Evolutionary conservation across 2,329 filamentous ascomycete species (phyloP).

Genomic region (Pseudonectria foliicola): DNA sequence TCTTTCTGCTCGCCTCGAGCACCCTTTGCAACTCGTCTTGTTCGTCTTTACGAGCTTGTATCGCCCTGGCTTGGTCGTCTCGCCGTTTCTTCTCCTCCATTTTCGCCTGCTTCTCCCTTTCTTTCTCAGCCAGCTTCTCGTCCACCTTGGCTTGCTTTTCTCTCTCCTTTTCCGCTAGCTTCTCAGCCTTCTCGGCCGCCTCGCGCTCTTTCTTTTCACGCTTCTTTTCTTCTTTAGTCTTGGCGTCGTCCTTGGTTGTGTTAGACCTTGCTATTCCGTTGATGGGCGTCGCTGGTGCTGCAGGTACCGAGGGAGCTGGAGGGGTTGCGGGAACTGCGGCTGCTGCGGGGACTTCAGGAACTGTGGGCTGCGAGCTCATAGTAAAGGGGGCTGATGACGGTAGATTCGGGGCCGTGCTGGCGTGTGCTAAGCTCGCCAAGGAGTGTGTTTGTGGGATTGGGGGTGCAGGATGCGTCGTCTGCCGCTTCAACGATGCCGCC

Average conservation of each 20-base stretch:
- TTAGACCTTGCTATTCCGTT: constrained; percentile 17
- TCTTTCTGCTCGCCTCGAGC: constrained; percentile 59
- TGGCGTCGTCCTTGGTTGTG: constrained; percentile 22
- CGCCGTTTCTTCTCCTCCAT: constrained; percentile 31
- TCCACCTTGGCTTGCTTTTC: constrained; percentile 39
- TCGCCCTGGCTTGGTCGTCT: constrained; percentile 50
- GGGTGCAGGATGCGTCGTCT: constrained; percentile 41
- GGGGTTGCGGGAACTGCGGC: not conserved
- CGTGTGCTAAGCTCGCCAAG: constrained; percentile 57
- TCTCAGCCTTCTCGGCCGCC: constrained; percentile 49
- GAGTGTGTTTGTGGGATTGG: constrained; percentile 41
- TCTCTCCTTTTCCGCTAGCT: constrained; percentile 36
- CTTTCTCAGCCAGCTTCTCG: constrained; percentile 23
- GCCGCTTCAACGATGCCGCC: constrained; percentile 37
- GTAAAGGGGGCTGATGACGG: constrained; percentile 11
- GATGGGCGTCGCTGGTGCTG: constrained; percentile 1
- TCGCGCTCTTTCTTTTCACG: constrained; percentile 64
- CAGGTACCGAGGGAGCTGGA: not conserved
- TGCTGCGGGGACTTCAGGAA: constrained; percentile 8
- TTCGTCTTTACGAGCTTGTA: constrained; percentile 45
- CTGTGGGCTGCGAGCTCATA: constrained; percentile 7
- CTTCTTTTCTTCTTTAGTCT: constrained; percentile 54
- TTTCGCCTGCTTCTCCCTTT: constrained; percentile 34
- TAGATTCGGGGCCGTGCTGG: constrained; percentile 51
- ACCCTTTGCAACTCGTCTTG: constrained; percentile 56